Percentiles rank a stretch among this genome's conserved stretches.
Conservation (phyloP, 1,284 basidiomycete genomes). For the Apiotrichum mycotoxinovorans region DNA sequence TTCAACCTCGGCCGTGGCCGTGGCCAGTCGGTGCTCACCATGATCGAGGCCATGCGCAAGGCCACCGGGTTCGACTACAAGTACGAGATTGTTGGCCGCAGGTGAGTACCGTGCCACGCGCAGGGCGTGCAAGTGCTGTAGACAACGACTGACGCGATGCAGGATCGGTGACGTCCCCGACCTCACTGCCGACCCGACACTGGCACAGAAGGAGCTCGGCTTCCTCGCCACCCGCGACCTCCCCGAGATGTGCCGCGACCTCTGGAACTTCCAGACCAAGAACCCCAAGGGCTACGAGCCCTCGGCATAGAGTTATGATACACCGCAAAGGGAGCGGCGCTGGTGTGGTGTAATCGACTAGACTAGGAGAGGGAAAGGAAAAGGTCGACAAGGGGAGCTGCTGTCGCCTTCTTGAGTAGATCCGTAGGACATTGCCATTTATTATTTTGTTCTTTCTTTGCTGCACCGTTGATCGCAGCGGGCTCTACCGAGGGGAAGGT, state of each 20-base stretch:
- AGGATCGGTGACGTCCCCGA: conserved; percentile 95
- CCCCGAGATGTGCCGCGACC: conserved; percentile 82
- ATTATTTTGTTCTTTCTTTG: too few species aligned
- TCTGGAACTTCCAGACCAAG: conserved; percentile 89
- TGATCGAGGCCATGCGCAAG: conserved; percentile 91
- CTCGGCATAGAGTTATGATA: conserved; percentile 4
- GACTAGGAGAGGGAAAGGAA: too few species aligned
- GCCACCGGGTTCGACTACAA: conserved; percentile 63
- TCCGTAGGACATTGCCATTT: too few species aligned
- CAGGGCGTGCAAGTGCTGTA: too few species aligned
- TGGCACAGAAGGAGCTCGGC: conserved; percentile 90
- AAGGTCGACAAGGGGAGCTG: too few species aligned
- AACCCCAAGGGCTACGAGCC: conserved; percentile 69
- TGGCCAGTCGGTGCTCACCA: conserved; percentile 89
- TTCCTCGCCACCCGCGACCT: conserved; percentile 80
- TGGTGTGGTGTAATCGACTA: too few species aligned
- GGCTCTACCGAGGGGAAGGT: too few species aligned
- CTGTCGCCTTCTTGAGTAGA: too few species aligned
- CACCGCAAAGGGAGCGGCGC: neutral
- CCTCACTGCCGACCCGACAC: conserved; percentile 85
- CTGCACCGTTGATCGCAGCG: too few species aligned
- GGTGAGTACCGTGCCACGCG: conserved; percentile 56
- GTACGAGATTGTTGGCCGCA: conserved; percentile 81
- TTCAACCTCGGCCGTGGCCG: conserved; percentile 95
- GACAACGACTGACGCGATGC: neutral